A percentile compares a stretch with the other conserved stretches of the same genome.
Conservation (phyloP, 345 rosid species). For the Corchorus olitorius region DNA sequence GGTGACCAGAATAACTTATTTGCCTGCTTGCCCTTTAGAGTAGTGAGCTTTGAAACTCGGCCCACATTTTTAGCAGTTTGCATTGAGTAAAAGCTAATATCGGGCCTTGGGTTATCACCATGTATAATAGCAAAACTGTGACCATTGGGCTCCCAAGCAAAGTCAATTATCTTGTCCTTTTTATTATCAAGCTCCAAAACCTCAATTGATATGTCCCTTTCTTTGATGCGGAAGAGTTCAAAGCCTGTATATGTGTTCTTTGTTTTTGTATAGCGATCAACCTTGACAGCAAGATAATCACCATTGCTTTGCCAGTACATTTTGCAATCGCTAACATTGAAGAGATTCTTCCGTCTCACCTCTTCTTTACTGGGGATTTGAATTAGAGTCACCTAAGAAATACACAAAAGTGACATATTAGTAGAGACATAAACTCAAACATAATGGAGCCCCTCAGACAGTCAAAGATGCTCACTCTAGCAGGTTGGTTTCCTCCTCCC, state of each 20-base stretch:
- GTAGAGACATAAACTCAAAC: too few relatives aligned
- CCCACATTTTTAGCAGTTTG: slow-evolving; percentile 58
- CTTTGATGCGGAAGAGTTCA: slow-evolving; percentile 94
- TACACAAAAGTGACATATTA: too few relatives aligned
- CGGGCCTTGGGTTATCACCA: slow-evolving; percentile 92
- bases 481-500: slow-evolving; percentile 98
- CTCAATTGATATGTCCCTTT: slow-evolving; percentile 94
- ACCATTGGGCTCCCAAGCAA: slow-evolving; percentile 99
- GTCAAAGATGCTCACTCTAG: slow-evolving; percentile 92
- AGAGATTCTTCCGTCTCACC: slow-evolving; percentile 90
- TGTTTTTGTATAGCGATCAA: slow-evolving; percentile 90
- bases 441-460: too few relatives aligned
- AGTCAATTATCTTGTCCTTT: slow-evolving; percentile 91
- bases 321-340: slow-evolving; percentile 95
- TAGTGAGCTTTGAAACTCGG: slow-evolving; percentile 74
- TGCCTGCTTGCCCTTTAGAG: slow-evolving; percentile 93
- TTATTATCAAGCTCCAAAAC: slow-evolving; percentile 97
- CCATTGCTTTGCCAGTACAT: slow-evolving; percentile 99
- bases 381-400: too few relatives aligned
- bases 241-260: slow-evolving; percentile 96
- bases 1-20: slow-evolving; percentile 99
- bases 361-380: slow-evolving; percentile 90
- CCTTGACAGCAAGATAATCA: slow-evolving; percentile 92
- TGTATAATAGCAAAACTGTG: slow-evolving; percentile 95
- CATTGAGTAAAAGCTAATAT: slow-evolving; percentile 90